Evolutionary conservation across 2,329 filamentous ascomycete species (phyloP), one percentile per base, ranked within the genome.

Genomic region (Epichloe bromicola): DNA sequence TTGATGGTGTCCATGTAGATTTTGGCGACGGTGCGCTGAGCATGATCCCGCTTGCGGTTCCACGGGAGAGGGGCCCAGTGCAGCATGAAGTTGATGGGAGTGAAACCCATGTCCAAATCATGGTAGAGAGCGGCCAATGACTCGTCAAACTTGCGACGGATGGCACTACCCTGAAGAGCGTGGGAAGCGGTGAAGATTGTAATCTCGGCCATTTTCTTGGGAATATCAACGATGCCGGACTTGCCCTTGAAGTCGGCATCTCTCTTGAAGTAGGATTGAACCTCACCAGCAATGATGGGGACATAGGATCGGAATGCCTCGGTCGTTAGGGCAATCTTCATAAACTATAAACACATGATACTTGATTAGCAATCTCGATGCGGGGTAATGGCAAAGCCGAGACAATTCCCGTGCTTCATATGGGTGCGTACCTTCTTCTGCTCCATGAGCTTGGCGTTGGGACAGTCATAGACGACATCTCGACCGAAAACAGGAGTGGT

Each of bases 401-500:
- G 17, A 19, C 17, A 39, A n/a, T 8, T 19, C n/a, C n/a, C 17
- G 14, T 34, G 33, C 44, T 37, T 37, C 41, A 33, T 44, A 5
- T 11, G 19, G 69, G 55, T 11, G 19, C 69, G 55, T 66, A 89
- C 86, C 80, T 91, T 93, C 75, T 95, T 95, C 74, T 95, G 88
- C 72, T 95, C 88, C 88, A 95, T 94, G 63, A 95, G 78, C 70
- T 94, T 94, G 53, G 87, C 76, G 65, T 94, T 94, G 41, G 88
- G 87, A 70, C 88, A 93, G 66, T 94, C 88, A 65, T 94, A 95
- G 50, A 94, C 86, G 26, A 95, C 88, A 70, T 90, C 84, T 60
- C 80, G 82, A 58, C 88, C 88, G 64, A 95, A 95, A 46, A 82
- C 79, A 23, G 79, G 79, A 20, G 78, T 82, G 6, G 79, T 82